Percentiles rank a stretch among this genome's conserved stretches.
Conservation (phyloP, 2,329 filamentous ascomycete genomes). For the Xylariaceae sp. region DNA sequence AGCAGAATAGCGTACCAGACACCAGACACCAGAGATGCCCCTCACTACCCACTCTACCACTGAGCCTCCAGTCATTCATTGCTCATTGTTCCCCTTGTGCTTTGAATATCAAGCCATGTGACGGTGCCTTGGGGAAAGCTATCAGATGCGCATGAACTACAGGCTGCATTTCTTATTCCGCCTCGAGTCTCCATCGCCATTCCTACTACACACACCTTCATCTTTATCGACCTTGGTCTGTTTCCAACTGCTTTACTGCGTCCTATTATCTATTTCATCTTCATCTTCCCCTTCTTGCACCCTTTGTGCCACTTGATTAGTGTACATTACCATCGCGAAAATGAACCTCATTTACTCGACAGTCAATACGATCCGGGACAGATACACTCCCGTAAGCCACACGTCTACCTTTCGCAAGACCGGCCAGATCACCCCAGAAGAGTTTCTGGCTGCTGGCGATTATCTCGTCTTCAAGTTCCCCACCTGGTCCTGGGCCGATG, state of each 20-base stretch:
- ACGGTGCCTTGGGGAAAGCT: not conserved
- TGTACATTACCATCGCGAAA: slow-evolving; percentile 24
- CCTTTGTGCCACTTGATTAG: not conserved
- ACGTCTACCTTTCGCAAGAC: slow-evolving; percentile 92
- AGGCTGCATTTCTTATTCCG: not conserved
- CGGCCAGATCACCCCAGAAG: slow-evolving; percentile 94
- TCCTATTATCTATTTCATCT: not conserved
- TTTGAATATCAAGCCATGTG: not conserved
- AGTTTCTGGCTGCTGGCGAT: slow-evolving; percentile 94
- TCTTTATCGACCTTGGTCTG: not conserved
- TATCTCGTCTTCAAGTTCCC: slow-evolving; percentile 99
- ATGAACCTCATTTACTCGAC: slow-evolving; percentile 95
- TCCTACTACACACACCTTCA: not conserved
- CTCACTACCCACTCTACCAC: not conserved
- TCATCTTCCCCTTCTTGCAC: not conserved
- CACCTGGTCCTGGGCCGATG: slow-evolving; percentile 95
- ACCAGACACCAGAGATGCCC: not conserved
- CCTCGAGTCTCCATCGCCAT: not conserved
- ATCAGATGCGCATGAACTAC: not conserved
- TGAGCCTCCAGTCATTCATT: not conserved
- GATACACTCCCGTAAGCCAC: slow-evolving; percentile 84
- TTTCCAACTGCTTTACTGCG: not conserved
- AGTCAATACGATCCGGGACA: slow-evolving; percentile 88
- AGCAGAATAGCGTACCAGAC: not conserved
- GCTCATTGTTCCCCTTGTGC: not conserved